Conservation (phyloP, 2,329 filamentous ascomycete genomes). For the Drechslerella stenobrocha region DNA sequence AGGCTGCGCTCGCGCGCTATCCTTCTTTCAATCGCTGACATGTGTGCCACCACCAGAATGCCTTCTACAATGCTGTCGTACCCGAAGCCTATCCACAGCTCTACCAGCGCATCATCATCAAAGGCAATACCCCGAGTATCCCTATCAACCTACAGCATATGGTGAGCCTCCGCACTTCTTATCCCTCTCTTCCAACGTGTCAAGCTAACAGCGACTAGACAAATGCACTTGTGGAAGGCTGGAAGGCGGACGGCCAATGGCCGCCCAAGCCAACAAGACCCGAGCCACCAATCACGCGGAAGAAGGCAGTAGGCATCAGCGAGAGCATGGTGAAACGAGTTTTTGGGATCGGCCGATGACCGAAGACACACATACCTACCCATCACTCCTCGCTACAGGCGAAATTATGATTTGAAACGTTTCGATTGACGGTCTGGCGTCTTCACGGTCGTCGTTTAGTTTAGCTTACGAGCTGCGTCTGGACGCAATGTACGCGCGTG, state of each 20-base stretch:
- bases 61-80: slow-evolving; percentile 48
- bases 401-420: no score
- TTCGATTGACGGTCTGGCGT: no score
- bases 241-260: slow-evolving; percentile 53
- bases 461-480: no score
- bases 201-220: slow-evolving; percentile 15
- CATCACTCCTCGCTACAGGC: background rate
- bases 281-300: slow-evolving; percentile 50
- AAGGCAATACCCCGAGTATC: slow-evolving; percentile 49
- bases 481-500: no score
- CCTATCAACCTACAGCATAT: slow-evolving; percentile 52
- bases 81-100: slow-evolving; percentile 51
- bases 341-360: slow-evolving; percentile 47
- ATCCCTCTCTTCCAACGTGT: background rate
- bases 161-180: slow-evolving; percentile 12
- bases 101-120: slow-evolving; percentile 50
- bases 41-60: slow-evolving; percentile 48
- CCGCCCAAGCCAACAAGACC: slow-evolving; percentile 50
- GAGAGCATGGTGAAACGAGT: slow-evolving; percentile 47
- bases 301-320: slow-evolving; percentile 39
- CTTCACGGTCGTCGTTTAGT: no score
- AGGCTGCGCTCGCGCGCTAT: slow-evolving; percentile 1
- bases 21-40: slow-evolving; percentile 11
- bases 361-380: background rate
- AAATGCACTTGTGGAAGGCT: slow-evolving; percentile 51